Conservation (phyloP, 2,329 filamentous ascomycete genomes). For the Paraphoma chrysanthemicola region DNA sequence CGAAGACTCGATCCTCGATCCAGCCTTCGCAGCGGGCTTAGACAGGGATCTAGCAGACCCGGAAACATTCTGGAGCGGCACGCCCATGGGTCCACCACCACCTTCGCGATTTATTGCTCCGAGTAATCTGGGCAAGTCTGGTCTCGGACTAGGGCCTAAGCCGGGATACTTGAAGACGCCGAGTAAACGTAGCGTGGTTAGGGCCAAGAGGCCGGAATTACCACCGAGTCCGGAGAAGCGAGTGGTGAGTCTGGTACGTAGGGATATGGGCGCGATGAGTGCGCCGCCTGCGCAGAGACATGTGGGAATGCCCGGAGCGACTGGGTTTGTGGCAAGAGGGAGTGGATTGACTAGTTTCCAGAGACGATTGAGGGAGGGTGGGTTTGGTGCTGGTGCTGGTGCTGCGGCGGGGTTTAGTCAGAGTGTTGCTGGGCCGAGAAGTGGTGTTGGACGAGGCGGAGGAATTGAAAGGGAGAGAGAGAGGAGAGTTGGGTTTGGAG, state of each 20-base stretch:
- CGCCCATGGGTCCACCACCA: conserved; percentile 25
- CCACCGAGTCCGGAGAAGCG: conserved; percentile 34
- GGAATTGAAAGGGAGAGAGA: conserved; percentile 13
- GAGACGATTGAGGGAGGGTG: conserved; percentile 37
- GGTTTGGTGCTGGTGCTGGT: conserved; percentile 25
- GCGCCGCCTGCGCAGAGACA: conserved; percentile 33
- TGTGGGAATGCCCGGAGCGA: neutral
- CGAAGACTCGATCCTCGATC: conserved; percentile 20
- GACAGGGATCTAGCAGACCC: conserved; percentile 18
- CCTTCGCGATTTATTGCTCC: neutral
- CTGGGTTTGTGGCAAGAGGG: conserved; percentile 1
- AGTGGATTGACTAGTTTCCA: conserved; percentile 42
- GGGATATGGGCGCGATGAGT: conserved; percentile 29
- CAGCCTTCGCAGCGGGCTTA: conserved; percentile 11
- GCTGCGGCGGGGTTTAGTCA: conserved; percentile 1
- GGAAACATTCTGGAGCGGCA: conserved; percentile 36
- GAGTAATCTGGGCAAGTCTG: conserved; percentile 1
- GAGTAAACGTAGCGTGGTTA: conserved; percentile 48
- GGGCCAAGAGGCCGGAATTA: conserved; percentile 40
- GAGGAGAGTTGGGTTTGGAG: conserved; percentile 30
- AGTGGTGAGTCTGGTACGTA: conserved; percentile 8
- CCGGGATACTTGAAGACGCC: conserved; percentile 57
- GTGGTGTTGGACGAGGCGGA: conserved; percentile 8
- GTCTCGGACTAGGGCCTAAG: conserved; percentile 6
- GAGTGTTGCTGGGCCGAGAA: conserved; percentile 11